These are phyloP conservation scores for Blastobotrys petasosporus DNA, from an alignment of 1,139 yeast species.

Conservation along the genomic window DNA sequence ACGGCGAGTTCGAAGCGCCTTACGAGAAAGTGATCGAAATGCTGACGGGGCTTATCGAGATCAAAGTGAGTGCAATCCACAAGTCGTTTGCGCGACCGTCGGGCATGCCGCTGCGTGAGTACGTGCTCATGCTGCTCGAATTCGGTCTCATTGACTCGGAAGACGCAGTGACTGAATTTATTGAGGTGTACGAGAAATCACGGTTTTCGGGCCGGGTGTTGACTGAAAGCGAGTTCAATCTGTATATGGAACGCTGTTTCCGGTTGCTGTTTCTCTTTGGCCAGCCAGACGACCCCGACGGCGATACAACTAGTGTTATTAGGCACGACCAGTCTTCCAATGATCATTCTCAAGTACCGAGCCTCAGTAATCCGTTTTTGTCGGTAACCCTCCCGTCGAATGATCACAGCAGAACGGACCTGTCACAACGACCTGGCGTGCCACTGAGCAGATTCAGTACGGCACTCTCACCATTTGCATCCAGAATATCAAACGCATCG, in stretches of 20 bases:
- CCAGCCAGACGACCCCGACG: no score
- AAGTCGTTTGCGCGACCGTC: constrained; percentile 36
- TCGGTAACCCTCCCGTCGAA: no score
- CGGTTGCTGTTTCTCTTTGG: constrained; percentile 16
- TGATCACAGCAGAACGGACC: no score
- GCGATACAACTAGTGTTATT: no score
- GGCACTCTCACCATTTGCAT: constrained; percentile 2
- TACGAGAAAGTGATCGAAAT: constrained; percentile 56
- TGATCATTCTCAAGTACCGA: no score
- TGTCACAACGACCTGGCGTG: no score
- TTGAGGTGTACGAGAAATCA: constrained; percentile 60
- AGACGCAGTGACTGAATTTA: constrained; percentile 35
- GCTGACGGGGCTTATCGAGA: constrained; percentile 29
- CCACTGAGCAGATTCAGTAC: background rate
- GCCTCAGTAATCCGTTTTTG: no score
- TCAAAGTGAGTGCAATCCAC: constrained; percentile 45
- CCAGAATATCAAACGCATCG: background rate
- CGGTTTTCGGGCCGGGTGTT: constrained; percentile 64
- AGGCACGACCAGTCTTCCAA: no score
- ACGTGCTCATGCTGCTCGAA: constrained; percentile 38
- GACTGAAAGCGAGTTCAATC: constrained; percentile 52
- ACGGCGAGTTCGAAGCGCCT: constrained; percentile 49
- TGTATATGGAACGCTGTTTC: constrained; percentile 47
- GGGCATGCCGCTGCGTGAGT: constrained; percentile 46
- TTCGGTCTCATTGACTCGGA: constrained; percentile 23